Evolutionary conservation across 345 rosid genomes (phyloP), one percentile per base, ranked within the genome.

Genomic region (Acer campestre): DNA sequence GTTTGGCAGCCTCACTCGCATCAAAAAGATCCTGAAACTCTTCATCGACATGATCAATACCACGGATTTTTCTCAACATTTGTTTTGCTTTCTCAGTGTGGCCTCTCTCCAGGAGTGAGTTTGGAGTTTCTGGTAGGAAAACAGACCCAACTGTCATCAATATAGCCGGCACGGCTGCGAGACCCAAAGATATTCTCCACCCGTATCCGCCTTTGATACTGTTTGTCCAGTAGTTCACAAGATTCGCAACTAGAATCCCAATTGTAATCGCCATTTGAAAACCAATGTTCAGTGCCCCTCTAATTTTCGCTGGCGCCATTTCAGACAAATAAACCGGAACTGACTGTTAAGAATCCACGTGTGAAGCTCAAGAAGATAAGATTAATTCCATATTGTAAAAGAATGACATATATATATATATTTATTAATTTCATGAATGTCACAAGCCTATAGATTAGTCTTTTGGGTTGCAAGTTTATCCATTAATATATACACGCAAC

Each of bases 261-360:
- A 90, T 80, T 14, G 93, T 90, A 75, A 90, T 90, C 0, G 94
- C 96, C 67, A 93, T 79, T 79, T 93, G 98, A 78, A 93, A 93
- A 4, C 92, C 91, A 3, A 89, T 93, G 88, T 90, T 91, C 63
- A 93, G 89, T 1, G 94, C 96, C 76, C 96, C 98, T 85, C 96
- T 86, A 7, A 90, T 63, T 59, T 84, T 87, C 1, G 93, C 81
- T 1, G 96, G 98, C 0, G 98, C 98, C 96, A 91, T 93, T 80
- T 93, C 98, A 1, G 92, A 93, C 31, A 93, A 80, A 75, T 90
- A 91, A 17, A 93, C 87, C 3, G 98, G 98, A 48, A 93, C 94
- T 29, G 94, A 88, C 92, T 87, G 68, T 14, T 35, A 35, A 35
- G 38, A 35, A 4, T 6, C 6, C 38, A 35, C 38, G 6, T 35